These are phyloP conservation scores for Chlorella sorokiniana DNA, from an alignment of 139 green algal genomes.

Conservation along the genomic window DNA sequence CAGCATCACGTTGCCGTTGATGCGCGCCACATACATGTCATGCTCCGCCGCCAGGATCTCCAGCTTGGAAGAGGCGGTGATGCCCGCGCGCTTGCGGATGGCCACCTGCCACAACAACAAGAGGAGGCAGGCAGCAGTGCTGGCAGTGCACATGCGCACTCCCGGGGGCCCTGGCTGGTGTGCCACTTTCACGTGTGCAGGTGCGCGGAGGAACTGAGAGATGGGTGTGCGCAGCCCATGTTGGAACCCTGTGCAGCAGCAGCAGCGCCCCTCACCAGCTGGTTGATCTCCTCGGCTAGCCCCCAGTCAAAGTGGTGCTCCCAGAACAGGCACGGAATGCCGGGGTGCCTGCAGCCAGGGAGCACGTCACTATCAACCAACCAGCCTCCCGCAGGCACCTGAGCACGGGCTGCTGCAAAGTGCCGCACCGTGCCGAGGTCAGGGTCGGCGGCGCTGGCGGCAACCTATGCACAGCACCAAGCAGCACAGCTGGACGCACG, in stretches of 20 bases:
- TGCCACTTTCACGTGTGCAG: too few relatives aligned
- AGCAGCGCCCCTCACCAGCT: slow-evolving; percentile 24
- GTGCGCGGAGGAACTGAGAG: too few relatives aligned
- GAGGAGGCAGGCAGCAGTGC: too few relatives aligned
- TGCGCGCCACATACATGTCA: slow-evolving; percentile 74
- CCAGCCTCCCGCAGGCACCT: too few relatives aligned
- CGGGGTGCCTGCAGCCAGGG: slow-evolving; percentile 27
- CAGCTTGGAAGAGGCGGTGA: slow-evolving; percentile 62
- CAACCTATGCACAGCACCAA: neutral
- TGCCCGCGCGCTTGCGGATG: slow-evolving; percentile 52
- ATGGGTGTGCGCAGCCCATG: too few relatives aligned
- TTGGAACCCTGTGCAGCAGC: neutral
- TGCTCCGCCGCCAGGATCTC: slow-evolving; percentile 66
- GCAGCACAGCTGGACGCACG: neutral
- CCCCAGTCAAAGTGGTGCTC: slow-evolving; percentile 82
- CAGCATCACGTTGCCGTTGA: slow-evolving; percentile 48
- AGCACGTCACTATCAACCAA: too few relatives aligned
- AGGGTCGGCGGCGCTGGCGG: too few relatives aligned
- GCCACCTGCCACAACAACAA: slow-evolving; percentile 27
- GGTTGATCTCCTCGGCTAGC: slow-evolving; percentile 15
- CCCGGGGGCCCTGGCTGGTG: too few relatives aligned
- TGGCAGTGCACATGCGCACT: too few relatives aligned
- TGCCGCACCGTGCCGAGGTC: too few relatives aligned
- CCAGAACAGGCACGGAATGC: slow-evolving; percentile 68
- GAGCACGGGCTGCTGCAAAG: too few relatives aligned